Conservation (phyloP, 495 filamentous ascomycete species). For the Talaromyces thailandensis region DNA sequence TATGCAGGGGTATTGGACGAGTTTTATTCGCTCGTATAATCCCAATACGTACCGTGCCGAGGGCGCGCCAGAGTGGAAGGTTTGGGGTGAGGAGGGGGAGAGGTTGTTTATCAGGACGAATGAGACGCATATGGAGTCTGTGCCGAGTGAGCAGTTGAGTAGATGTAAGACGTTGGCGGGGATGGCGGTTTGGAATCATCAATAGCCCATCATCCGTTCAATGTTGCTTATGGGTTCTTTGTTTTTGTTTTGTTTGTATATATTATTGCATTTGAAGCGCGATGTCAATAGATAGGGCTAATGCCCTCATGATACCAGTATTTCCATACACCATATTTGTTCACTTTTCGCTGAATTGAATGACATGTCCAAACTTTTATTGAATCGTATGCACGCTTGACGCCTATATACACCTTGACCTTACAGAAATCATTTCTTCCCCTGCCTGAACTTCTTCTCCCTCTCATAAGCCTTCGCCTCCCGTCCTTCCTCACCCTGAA, state of each 20-base stretch:
- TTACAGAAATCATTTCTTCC: conserved; percentile 37
- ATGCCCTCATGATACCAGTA: not conserved
- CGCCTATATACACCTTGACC: conserved; percentile 7
- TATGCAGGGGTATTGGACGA: conserved; percentile 61
- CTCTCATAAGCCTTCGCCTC: conserved; percentile 84
- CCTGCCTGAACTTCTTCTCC: conserved; percentile 62
- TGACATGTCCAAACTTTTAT: not conserved
- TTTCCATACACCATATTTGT: not conserved
- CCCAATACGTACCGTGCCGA: conserved; percentile 45
- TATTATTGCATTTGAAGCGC: not conserved
- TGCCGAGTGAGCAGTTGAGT: conserved; percentile 30
- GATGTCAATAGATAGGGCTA: not conserved
- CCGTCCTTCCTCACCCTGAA: conserved; percentile 84
- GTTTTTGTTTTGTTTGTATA: not conserved
- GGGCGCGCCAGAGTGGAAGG: conserved; percentile 40
- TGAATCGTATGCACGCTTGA: not conserved
- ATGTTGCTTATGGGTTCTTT: not conserved
- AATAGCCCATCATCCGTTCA: conserved; percentile 22
- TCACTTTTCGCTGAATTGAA: not conserved
- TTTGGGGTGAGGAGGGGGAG: conserved; percentile 23
- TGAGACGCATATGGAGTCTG: conserved; percentile 49
- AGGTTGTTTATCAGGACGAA: conserved; percentile 48
- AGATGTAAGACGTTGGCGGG: conserved; percentile 45
- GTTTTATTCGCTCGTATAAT: conserved; percentile 55
- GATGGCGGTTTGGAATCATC: conserved; percentile 41